These are phyloP conservation scores for Phytopythium aichiense DNA, from an alignment of 352 stramenopile species.

Conservation along the genomic window DNA sequence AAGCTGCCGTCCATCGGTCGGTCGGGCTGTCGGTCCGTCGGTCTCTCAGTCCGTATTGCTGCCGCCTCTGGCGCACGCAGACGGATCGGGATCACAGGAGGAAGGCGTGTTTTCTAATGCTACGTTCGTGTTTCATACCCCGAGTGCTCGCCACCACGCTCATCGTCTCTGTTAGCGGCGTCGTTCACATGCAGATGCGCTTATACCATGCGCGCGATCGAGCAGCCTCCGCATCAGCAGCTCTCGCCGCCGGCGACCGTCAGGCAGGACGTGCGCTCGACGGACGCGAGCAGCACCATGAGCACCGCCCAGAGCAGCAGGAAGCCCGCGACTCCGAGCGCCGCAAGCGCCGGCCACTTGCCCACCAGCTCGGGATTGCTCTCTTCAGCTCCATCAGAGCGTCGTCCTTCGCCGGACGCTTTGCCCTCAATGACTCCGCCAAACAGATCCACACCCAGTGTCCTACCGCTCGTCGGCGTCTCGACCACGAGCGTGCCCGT, in stretches of 20 bases:
- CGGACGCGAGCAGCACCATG: conserved; percentile 43
- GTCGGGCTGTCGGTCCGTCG: background rate
- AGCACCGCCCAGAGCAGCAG: conserved; percentile 51
- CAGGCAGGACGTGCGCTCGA: conserved; percentile 55
- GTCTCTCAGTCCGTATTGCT: background rate
- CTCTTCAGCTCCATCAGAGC: background rate
- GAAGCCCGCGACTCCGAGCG: conserved; percentile 25
- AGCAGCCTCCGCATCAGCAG: conserved; percentile 20
- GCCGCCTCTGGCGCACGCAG: background rate
- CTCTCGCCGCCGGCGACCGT: conserved; percentile 62
- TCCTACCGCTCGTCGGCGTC: conserved; percentile 6
- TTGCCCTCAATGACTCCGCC: background rate
- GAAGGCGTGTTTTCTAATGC: conserved; percentile 3
- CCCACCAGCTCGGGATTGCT: conserved; percentile 8
- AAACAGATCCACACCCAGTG: background rate
- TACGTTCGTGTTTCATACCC: conserved; percentile 8
- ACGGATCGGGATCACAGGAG: background rate
- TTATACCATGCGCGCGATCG: background rate
- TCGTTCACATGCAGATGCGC: background rate
- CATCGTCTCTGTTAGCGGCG: background rate
- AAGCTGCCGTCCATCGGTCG: conserved; percentile 12
- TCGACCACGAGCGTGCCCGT: conserved; percentile 1
- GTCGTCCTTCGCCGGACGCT: background rate
- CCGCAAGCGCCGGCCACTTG: conserved; percentile 19
- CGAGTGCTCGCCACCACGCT: background rate